Conservation (phyloP, 164 flowering plant genomes). For the Chimonanthus praecox region DNA sequence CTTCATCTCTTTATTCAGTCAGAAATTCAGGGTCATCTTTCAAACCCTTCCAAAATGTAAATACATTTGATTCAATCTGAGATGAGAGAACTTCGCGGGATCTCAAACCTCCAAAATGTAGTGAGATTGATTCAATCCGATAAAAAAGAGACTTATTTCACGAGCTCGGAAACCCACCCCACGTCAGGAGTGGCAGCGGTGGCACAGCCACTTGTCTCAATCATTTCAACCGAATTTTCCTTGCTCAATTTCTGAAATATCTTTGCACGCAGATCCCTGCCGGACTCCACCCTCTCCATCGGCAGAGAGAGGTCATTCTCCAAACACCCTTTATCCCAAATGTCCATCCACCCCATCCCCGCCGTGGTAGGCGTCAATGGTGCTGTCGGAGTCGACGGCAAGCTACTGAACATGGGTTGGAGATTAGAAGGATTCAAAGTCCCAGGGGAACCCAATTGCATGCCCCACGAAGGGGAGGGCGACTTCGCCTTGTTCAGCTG, state of each 20-base stretch:
- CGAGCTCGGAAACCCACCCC: constrained; percentile 74
- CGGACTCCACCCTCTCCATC: constrained; percentile 76
- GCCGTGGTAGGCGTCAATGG: constrained; percentile 45
- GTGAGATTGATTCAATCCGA: neutral
- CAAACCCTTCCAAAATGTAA: neutral
- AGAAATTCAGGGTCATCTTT: neutral
- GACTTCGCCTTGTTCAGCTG: constrained; percentile 58
- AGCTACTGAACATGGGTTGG: constrained; percentile 49
- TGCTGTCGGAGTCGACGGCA: constrained; percentile 28
- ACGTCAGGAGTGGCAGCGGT: constrained; percentile 49
- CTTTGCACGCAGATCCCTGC: constrained; percentile 50
- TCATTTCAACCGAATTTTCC: constrained; percentile 35
- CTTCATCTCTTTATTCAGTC: constrained; percentile 9
- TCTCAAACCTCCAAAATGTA: neutral
- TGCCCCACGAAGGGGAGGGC: constrained; percentile 35
- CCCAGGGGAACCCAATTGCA: constrained; percentile 17
- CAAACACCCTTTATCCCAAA: constrained; percentile 16
- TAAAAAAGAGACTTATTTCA: constrained; percentile 28
- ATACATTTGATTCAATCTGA: too few relatives aligned
- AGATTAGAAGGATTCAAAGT: constrained; percentile 10
- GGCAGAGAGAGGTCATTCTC: constrained; percentile 40
- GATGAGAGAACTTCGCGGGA: neutral
- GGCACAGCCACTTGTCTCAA: constrained; percentile 30
- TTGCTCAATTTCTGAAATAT: constrained; percentile 61
- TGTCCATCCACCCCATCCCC: constrained; percentile 12